Evolutionary conservation across 2,329 filamentous ascomycete genomes (phyloP).

Genomic region (Paraconiothyrium brasiliense): DNA sequence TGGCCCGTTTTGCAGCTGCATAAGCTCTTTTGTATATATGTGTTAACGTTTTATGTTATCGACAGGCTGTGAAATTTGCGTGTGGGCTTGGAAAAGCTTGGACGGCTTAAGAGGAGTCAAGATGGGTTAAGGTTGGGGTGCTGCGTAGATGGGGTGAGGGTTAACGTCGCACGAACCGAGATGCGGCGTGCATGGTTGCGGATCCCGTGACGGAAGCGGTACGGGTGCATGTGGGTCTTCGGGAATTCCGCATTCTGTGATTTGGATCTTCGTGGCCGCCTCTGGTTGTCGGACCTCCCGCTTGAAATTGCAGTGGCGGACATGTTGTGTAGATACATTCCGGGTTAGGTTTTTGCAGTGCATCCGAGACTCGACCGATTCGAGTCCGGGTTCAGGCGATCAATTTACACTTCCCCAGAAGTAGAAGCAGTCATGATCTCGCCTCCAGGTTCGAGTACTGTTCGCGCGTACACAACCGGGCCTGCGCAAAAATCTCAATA

Average conservation of each 20-base stretch:
- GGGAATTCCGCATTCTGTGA: not conserved
- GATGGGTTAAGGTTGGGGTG: not conserved
- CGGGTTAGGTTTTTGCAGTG: not conserved
- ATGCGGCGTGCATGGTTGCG: not conserved
- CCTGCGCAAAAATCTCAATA: slow-evolving; percentile 1
- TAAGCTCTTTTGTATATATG: not conserved
- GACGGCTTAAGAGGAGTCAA: slow-evolving; percentile 1
- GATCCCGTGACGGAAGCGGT: not conserved
- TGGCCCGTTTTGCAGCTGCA: not conserved
- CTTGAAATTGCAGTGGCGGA: not conserved
- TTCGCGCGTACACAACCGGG: not conserved
- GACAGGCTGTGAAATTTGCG: not conserved
- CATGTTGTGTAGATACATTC: not conserved
- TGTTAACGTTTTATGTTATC: not conserved
- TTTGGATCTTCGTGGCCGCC: not conserved
- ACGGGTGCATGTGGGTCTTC: slow-evolving; percentile 2
- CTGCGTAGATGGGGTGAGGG: not conserved
- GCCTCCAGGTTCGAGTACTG: slow-evolving; percentile 2
- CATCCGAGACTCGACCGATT: not conserved
- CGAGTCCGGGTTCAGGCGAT: not conserved
- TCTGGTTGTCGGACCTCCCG: not conserved
- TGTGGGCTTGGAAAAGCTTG: not conserved
- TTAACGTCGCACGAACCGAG: not conserved
- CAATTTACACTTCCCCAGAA: slow-evolving; percentile 2
- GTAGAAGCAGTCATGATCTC: not conserved